A percentile compares a stretch with the other conserved stretches of the same genome.
Conservation (phyloP, 78 protist genomes). For the Speleostelium caveatum region DNA sequence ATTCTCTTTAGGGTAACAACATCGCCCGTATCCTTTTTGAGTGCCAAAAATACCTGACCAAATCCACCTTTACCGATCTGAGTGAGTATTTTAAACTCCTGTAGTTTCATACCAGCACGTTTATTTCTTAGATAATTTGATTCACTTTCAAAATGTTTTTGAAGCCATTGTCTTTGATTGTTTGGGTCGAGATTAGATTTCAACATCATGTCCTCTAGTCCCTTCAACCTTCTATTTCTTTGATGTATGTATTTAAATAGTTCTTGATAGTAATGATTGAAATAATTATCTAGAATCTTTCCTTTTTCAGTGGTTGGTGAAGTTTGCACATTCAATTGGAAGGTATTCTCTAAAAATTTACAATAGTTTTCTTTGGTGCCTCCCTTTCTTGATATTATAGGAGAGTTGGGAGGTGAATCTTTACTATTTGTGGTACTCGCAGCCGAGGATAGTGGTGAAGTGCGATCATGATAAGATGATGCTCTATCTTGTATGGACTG, state of each 20-base stretch:
- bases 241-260: constrained; percentile 54
- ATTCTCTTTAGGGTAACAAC: constrained; percentile 66
- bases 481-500: too few relatives aligned
- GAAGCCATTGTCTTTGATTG: constrained; percentile 27
- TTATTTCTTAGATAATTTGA: constrained; percentile 57
- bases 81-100: constrained; percentile 82
- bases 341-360: constrained; percentile 44
- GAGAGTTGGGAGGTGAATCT: constrained; percentile 51
- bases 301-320: constrained; percentile 44
- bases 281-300: constrained; percentile 65
- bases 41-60: constrained; percentile 84
- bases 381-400: constrained; percentile 25
- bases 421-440: neutral
- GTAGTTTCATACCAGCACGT: constrained; percentile 70
- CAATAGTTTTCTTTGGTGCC: constrained; percentile 35
- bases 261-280: constrained; percentile 67
- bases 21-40: constrained; percentile 62
- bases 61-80: constrained; percentile 94
- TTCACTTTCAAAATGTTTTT: constrained; percentile 43
- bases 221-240: constrained; percentile 30
- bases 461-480: too few relatives aligned
- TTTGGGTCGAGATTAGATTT: constrained; percentile 8
- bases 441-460: too few relatives aligned
- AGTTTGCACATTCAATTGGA: neutral
- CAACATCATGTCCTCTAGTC: constrained; percentile 3